A percentile compares a stretch with the other conserved stretches of the same genome.
phyloP scores from a whole-genome alignment of 306 rosid genomes.

The Pyrus bretschneideri region DNA sequence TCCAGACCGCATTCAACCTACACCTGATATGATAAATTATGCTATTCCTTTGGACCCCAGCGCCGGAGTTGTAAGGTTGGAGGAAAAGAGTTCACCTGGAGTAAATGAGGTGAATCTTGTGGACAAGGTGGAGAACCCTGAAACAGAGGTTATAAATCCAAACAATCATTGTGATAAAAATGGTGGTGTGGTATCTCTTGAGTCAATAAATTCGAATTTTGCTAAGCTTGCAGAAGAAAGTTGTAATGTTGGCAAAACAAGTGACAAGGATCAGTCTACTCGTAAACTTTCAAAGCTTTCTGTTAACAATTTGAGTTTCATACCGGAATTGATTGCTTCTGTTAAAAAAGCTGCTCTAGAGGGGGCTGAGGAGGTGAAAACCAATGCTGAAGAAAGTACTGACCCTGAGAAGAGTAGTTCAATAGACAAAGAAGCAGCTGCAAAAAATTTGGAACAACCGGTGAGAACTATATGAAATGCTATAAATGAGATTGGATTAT shows the following conservation, averaged over 20 bases:
- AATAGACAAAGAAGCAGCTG: constrained; percentile 35
- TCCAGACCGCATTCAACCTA: constrained; percentile 31
- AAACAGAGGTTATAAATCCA: constrained; percentile 24
- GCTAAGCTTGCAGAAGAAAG: constrained; percentile 29
- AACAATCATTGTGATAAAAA: constrained; percentile 26
- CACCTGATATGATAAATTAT: constrained; percentile 24
- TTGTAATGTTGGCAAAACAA: constrained; percentile 25
- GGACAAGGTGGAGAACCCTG: constrained; percentile 29
- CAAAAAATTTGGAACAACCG: constrained; percentile 47
- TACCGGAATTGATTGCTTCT: constrained; percentile 85
- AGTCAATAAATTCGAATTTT: constrained; percentile 22
- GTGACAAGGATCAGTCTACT: constrained; percentile 33
- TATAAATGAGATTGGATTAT: not conserved
- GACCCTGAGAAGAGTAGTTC: constrained; percentile 23
- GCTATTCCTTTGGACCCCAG: constrained; percentile 25
- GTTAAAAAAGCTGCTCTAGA: constrained; percentile 71
- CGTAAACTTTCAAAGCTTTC: constrained; percentile 38
- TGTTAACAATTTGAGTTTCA: constrained; percentile 47
- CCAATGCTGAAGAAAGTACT: constrained; percentile 31
- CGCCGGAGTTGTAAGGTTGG: constrained; percentile 32
- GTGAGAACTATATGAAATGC: constrained; percentile 39
- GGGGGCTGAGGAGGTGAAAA: constrained; percentile 52
- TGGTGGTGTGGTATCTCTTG: constrained; percentile 22
- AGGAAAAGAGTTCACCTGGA: constrained; percentile 22
- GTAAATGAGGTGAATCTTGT: constrained; percentile 31